Evolutionary conservation across 2,329 filamentous ascomycete genomes (phyloP), one percentile per base, ranked within the genome.

Genomic region (Fusarium sp.): DNA sequence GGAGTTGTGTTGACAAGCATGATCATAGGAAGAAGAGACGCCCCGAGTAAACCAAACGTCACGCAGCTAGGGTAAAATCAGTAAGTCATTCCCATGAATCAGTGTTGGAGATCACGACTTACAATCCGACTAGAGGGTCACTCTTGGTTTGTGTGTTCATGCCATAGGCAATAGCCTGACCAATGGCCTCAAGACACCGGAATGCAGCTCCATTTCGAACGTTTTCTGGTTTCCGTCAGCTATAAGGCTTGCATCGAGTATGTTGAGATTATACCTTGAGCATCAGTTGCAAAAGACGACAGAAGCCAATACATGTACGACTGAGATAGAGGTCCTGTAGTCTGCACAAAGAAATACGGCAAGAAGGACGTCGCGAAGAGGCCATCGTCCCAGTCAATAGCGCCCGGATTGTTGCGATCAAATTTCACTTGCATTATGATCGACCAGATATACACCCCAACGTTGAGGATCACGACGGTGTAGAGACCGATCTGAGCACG

Each of bases 291-390:
- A 23, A 61, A 61, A 0, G 58, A 61, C 2, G 58, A 61, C 4
- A 61, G 15, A 15, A 61, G 56, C 58, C 58, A 61, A 8, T 61
- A 61, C 58, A 61, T 61, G 3, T 61, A 61, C 1, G 56, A 61
- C 7, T 61, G 58, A 0, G 58, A 61, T 6, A 61, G 20, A 0
- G 58, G 58, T 4, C 56, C 58, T 0, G 58, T 61, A 2, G 58
- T 61, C n/a, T 61, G 58, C 1, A 61, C 56, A 5, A 61, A 61
- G 29, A 61, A 61, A 3, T 61, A 61, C 0, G 58, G 58, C 21
- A 61, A 15, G 23, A 61, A 61, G 0, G 58, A 61, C 0, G 56
- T 61, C 0, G 40, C 46, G 8, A 61, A 61, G 3, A 61, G n/a
- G 2, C 47, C 8, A 2, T 61, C 58, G 0, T 61, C 58, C 58